Base-by-base conservation (phyloP, 2,329 filamentous ascomycete genomes). In the Cladophialophora chaetospira region DNA sequence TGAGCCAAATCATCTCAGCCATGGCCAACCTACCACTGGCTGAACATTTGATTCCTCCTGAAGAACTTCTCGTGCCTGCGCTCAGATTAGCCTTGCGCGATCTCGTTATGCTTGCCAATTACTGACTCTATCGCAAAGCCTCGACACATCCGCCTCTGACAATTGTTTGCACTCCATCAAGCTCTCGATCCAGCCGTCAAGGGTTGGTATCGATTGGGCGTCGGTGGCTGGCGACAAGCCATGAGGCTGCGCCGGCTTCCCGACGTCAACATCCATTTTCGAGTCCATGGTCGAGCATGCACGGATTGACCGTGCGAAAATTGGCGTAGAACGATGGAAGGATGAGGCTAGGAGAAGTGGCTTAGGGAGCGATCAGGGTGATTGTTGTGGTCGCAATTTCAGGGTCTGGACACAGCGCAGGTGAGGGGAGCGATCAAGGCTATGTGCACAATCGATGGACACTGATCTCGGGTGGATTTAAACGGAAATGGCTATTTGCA, bases 121-220 rank as follows among this genome's bases (percentile, higher is more conserved):
- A 74, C 85, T 70, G 78, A 96, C 93, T 88, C 97, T 96, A 74
- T 97, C 94, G 81, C 94, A 99, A 71, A 99, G 85, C 74, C 93
- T 88, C 79, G 96, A 91, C 62, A 99, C 94, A 73, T 99, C 94
- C 65, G 84, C 82, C 80, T 99, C 94, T 61, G 89, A 86, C 75
- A 99, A 82, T 82, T 97, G 94, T 81, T 99, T 99, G 88, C 94
- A 99, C 72, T 79, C 86, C 93, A 99, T 97, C 77, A 99, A 82
- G 79, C 84, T 92, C 82, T 97, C 93, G 73, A 99, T 97, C 94
- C 94, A 99, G 71, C 92, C 91, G 73, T 99, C 94, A 63, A 99
- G 82, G 60, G 91, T 96, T 61, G 89, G 86, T 79, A 96, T 94
- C 67, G 91, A 90, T 60, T 92, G 87, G 54, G 93, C 89, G 78